phyloP scores from a whole-genome alignment of 2,329 filamentous ascomycete species.

The Bisporella sp. region DNA sequence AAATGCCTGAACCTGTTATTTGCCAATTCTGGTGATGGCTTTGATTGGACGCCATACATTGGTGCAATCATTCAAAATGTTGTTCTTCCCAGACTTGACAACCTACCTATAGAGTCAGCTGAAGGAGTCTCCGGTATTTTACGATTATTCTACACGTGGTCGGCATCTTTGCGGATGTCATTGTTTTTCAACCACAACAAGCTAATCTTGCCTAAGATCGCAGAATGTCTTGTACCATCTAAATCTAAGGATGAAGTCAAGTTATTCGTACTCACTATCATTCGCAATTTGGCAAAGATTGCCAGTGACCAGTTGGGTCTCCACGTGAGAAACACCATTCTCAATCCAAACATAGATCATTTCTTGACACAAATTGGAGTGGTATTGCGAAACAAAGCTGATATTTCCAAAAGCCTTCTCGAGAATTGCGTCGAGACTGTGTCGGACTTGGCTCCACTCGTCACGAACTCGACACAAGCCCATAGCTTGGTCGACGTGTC shows the following conservation, averaged over 20 bases:
- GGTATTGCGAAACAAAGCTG: conserved; percentile 51
- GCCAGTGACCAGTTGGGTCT: conserved; percentile 39
- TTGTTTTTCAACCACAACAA: conserved; percentile 57
- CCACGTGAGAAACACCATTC: conserved; percentile 47
- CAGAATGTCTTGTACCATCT: conserved; percentile 62
- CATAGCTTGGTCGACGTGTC: conserved; percentile 74
- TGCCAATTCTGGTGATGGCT: conserved; percentile 55
- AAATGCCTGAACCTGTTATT: conserved; percentile 80
- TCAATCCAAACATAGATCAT: conserved; percentile 49
- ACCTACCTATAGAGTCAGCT: conserved; percentile 76
- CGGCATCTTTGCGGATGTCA: conserved; percentile 57
- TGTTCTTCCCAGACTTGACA: conserved; percentile 68
- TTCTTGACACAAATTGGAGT: conserved; percentile 61
- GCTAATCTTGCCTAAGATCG: conserved; percentile 59
- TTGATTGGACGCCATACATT: conserved; percentile 68
- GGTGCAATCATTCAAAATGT: conserved; percentile 66
- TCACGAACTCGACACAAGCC: conserved; percentile 61
- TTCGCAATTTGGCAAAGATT: conserved; percentile 61
- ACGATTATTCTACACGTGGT: conserved; percentile 76
- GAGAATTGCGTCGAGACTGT: conserved; percentile 74
- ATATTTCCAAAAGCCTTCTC: conserved; percentile 65
- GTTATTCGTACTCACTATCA: conserved; percentile 68
- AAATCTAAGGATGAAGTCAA: conserved; percentile 85
- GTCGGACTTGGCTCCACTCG: conserved; percentile 65
- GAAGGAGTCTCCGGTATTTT: conserved; percentile 83